Percentiles rank a stretch among this genome's conserved stretches.
phyloP scores from a whole-genome alignment of 495 filamentous ascomycete species.

The Eremomyces bilateralis region DNA sequence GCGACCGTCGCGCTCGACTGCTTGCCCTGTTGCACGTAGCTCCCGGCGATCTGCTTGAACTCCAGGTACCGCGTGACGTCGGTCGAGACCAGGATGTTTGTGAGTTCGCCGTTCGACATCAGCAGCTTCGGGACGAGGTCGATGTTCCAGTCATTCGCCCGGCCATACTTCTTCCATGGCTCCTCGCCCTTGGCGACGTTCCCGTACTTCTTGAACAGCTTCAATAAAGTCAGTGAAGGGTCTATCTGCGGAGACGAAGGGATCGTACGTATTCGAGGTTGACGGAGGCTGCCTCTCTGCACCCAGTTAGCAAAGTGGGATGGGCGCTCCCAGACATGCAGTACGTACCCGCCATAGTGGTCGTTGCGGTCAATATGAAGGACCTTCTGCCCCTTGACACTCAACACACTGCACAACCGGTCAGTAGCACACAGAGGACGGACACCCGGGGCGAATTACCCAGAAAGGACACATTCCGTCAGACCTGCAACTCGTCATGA shows the following conservation, averaged over 20 bases:
- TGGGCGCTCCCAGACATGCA: too few species aligned
- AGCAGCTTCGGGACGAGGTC: constrained; percentile 94
- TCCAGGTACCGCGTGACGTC: constrained; percentile 95
- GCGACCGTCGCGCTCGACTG: constrained; percentile 70
- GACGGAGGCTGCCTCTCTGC: constrained; percentile 79
- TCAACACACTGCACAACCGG: constrained; percentile 46
- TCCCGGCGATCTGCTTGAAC: constrained; percentile 95
- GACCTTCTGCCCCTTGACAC: constrained; percentile 97
- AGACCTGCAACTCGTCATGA: constrained; percentile 34
- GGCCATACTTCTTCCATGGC: constrained; percentile 92
- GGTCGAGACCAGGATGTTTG: constrained; percentile 90
- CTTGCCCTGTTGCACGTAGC: constrained; percentile 79
- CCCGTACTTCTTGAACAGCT: constrained; percentile 92
- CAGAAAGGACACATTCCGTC: constrained; percentile 96
- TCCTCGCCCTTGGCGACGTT: constrained; percentile 62
- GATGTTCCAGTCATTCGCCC: constrained; percentile 98
- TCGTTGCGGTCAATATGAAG: constrained; percentile 98
- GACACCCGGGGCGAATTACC: constrained; percentile 29
- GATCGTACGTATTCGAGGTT: constrained; percentile 66
- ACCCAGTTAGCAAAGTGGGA: background rate
- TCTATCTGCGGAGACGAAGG: constrained; percentile 10
- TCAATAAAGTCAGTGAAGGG: too few species aligned
- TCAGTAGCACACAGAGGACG: constrained; percentile 1
- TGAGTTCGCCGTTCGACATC: constrained; percentile 96
- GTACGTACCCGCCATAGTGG: constrained; percentile 89